These are phyloP conservation scores for sunflower (Helianthus annuus) DNA, from an alignment of 129 eudicot genomes.

Conservation along the genomic window DNA sequence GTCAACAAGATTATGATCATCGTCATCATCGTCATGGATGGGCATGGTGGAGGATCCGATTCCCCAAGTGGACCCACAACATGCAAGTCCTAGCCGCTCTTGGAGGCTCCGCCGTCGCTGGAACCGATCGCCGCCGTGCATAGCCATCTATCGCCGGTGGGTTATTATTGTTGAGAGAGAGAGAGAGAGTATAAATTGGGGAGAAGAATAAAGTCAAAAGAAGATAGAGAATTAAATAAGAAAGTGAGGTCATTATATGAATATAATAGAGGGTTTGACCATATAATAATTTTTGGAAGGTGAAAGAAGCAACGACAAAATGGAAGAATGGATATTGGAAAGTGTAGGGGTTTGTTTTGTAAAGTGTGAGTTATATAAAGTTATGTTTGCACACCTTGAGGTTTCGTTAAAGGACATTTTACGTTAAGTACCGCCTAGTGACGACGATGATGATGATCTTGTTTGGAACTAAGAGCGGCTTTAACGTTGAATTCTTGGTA, in stretches of 20 bases:
- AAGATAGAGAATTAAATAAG: constrained; percentile 5
- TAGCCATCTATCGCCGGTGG: background rate
- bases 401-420: background rate
- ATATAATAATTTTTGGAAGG: background rate
- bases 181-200: constrained; percentile 14
- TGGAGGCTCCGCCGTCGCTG: constrained; percentile 48
- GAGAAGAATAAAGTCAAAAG: constrained; percentile 21
- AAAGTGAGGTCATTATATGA: constrained; percentile 36
- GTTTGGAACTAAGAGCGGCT: too few species aligned
- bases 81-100: constrained; percentile 68
- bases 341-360: constrained; percentile 21
- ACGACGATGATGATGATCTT: background rate
- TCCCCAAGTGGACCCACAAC: constrained; percentile 81
- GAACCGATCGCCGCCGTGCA: constrained; percentile 55
- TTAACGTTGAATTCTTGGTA: too few species aligned
- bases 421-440: background rate
- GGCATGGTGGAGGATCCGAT: constrained; percentile 33
- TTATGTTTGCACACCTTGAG: background rate
- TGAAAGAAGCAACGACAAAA: constrained; percentile 1
- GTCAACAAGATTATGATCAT: background rate
- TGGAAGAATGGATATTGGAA: background rate
- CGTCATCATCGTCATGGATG: too few species aligned
- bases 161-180: constrained; percentile 22
- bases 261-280: background rate
- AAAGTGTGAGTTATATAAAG: background rate